Evolutionary conservation across 306 rosid species (phyloP), one percentile per base, ranked within the genome.

Genomic region (Senna siamea): DNA sequence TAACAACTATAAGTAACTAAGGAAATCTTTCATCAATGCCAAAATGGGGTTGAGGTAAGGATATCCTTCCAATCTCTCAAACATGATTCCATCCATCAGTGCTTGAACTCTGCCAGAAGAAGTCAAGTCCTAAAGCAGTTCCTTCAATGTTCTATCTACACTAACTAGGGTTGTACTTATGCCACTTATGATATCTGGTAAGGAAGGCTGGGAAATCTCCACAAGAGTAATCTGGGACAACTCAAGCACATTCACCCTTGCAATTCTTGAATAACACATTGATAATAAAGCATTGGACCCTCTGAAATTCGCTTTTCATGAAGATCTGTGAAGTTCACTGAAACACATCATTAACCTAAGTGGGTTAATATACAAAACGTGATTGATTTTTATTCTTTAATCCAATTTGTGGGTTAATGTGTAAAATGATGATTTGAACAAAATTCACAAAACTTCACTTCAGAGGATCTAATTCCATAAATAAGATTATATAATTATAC

Each of bases 41-140:
- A 91, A 81, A 19, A 91, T 79, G 67, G 89, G 87, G 61, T 91
- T 93, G 17, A 80, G 72, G 70, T 51, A 60, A 61, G 91, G 73
- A 86, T 70, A 63, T 70, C 87, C 98, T 76, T 85, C 97, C 77
- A 89, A 66, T 69, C 80, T 87, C 72, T 84, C 88, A 75, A 93
- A 84, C 85, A 87, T 67, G 78, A 89, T 89, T 76, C 96, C 96
- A 10, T 94, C 98, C 91, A 88, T 88, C 70, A 93, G 84, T 48
- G 97, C 96, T 85, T 94, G 98, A 76, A 94, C 96, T 54, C 95
- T 94, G 3, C 81, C 91, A 0, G 88, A 80, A 73, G 85, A 80
- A 22, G 92, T 69, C 80, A 87, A 51, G 46, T 85, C 88, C 77
- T 81, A 85, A 58, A 89, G 61, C 54, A 94, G 66, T 53, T 79